Evolutionary conservation across 1,284 basidiomycete species (phyloP).

Genomic region (Pascua sp.): DNA sequence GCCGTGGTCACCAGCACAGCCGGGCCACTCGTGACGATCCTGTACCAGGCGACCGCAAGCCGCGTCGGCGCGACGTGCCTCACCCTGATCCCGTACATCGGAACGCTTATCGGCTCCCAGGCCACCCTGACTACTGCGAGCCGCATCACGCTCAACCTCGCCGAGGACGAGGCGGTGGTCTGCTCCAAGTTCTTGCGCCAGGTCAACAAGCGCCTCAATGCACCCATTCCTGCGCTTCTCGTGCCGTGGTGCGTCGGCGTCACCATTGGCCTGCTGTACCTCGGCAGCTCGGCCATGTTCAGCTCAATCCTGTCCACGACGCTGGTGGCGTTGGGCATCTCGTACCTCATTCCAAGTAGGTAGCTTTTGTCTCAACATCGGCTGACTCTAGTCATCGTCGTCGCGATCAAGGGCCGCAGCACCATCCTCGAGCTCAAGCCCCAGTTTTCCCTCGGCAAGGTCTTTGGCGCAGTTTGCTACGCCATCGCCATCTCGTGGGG

Average conservation of each 20-base stretch:
- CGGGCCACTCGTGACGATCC: conserved; percentile 63
- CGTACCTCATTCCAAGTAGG: conserved; percentile 49
- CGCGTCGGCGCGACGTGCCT: conserved; percentile 62
- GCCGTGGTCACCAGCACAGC: conserved; percentile 57
- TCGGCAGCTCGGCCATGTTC: conserved; percentile 55
- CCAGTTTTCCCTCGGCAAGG: conserved; percentile 20
- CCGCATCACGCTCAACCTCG: conserved; percentile 66
- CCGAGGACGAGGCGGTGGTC: conserved; percentile 65
- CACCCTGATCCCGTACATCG: conserved; percentile 48
- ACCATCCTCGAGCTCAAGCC: conserved; percentile 25
- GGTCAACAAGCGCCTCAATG: conserved; percentile 54
- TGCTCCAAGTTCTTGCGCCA: conserved; percentile 57
- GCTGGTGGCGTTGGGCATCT: conserved; percentile 52
- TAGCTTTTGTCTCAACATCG: too few relatives aligned
- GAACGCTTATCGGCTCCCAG: conserved; percentile 45
- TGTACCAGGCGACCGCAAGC: conserved; percentile 63
- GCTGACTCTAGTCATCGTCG: conserved; percentile 34
- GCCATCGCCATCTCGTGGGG: conserved; percentile 39
- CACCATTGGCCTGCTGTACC: conserved; percentile 53
- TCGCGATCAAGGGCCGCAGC: conserved; percentile 42
- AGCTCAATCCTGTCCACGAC: conserved; percentile 52
- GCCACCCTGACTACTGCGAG: conserved; percentile 63
- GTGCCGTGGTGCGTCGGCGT: conserved; percentile 56
- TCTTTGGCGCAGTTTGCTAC: conserved; percentile 4
- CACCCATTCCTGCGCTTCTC: conserved; percentile 60